Evolutionary conservation across 2,329 filamentous ascomycete genomes (phyloP), one percentile per base, ranked within the genome.

Genomic region (Aureobasidium sp.): DNA sequence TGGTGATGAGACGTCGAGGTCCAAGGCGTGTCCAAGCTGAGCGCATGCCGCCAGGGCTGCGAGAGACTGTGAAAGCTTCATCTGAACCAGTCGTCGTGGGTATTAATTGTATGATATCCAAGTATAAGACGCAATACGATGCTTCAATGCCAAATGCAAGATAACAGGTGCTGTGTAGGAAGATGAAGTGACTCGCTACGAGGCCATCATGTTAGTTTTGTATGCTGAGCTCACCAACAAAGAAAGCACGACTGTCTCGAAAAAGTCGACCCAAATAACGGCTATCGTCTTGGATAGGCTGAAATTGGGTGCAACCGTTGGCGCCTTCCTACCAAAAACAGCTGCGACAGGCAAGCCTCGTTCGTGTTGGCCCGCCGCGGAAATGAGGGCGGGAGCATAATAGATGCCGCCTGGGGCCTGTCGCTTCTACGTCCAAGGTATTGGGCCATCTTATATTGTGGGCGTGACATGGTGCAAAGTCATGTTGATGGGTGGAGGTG

Each of bases 1-100:
- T 67, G 65, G 49, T 25, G 57, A 60, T 20, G 42, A 48, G 22
- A 63, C 47, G 27, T 63, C 62, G 27, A 64, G 48, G n/a, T 51
- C 22, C 34, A 64, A 31, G 25, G 55, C 51, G 22, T 55, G 25
- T 47, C 53, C 61, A 51, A 34, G 41, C 42, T 63, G 63, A 44
- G 62, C 52, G 36, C 61, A 49, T 15, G 61, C 55, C 57, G 55
- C 63, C 17, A 58, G 41, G 37, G 42, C 61, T 57, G 61, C 37
- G 17, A 64, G 25, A 15, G 58, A 31, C 15, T 51, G 49, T 36
- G 36, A 20, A 27, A 52, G 22, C 25, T 42, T 59, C 62, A 63
- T 63, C 25, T n/a, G 2, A n/a, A n/a, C 20, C 45, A 48, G 25
- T 20, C 9, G 15, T 5, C 27, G 22, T 48, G 14, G 3, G 39